Evolutionary conservation across 176 grass and related monocot genomes (phyloP).

Genomic region (Oryza longistaminata): DNA sequence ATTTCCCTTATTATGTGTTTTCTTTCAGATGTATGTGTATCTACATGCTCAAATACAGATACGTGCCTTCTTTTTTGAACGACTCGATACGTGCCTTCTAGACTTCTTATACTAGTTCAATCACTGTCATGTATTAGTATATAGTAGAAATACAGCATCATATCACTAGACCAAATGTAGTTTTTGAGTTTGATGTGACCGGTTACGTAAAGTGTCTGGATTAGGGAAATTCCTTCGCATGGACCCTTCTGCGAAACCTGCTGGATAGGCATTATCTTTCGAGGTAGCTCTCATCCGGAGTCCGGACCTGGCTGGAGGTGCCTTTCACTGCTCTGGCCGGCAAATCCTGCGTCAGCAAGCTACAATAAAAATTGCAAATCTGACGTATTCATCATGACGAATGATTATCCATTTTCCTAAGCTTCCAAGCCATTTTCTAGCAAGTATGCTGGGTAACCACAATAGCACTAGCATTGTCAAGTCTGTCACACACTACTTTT

Average conservation of each 20-base stretch:
- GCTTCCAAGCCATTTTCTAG: neutral
- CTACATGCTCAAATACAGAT: neutral
- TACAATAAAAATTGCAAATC: neutral
- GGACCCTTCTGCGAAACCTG: constrained; percentile 25
- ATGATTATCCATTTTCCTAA: neutral
- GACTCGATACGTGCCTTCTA: too few species aligned
- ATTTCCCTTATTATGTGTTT: neutral
- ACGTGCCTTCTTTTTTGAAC: too few species aligned
- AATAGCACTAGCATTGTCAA: neutral
- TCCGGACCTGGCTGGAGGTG: neutral
- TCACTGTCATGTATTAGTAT: neutral
- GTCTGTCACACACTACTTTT: neutral
- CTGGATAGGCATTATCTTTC: neutral
- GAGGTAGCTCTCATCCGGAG: neutral
- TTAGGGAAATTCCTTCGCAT: neutral
- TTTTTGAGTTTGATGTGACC: neutral
- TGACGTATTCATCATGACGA: neutral
- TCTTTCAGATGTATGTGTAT: neutral
- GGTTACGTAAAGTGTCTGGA: constrained; percentile 3
- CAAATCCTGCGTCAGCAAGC: neutral
- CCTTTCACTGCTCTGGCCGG: neutral
- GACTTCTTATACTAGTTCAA: neutral
- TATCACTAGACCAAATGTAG: constrained; percentile 2
- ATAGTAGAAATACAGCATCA: neutral
- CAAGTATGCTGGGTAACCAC: neutral